Base-by-base conservation (phyloP, 768 basidiomycete genomes). In the Gloeophyllum trabeum region DNA sequence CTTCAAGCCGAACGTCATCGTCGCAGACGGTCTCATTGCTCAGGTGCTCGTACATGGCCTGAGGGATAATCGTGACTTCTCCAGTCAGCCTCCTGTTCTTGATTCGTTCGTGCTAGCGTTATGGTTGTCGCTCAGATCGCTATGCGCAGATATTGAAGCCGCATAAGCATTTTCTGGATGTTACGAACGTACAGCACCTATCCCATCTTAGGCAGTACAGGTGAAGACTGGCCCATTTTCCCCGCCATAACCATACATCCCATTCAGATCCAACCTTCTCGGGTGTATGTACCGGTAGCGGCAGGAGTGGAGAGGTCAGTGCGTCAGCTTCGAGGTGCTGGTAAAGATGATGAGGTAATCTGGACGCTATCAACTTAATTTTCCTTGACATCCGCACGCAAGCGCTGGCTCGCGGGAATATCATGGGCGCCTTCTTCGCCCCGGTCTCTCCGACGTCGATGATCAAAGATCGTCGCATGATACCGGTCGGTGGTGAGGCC, bases 301-400 rank as follows among this genome's bases (percentile, higher is more conserved):
- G 80, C 80, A 13, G 73, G 70, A 4, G 71, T 71, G 3, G 79
- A 82, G 53, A 54, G 71, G 6, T 47, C 78, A n/a, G n/a, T 59
- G 66, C 14, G 79, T 81, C 54, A 61, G 65, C 34, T 69, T 72
- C 28, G 49, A 55, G 24, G 67, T 64, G 1, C 54, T 79, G 46
- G 57, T 58, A 25, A 59, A 67, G 25, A 65, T 61, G 52, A 76
- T 81, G 74, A 24, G 19, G 4, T 20, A 18, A n/a, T n/a, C n/a
- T n/a, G n/a, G n/a, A n/a, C n/a, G n/a, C n/a, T n/a, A n/a, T n/a
- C n/a, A n/a, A n/a, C n/a, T n/a, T n/a, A n/a, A n/a, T n/a, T n/a
- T n/a, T n/a, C n/a, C n/a, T n/a, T n/a, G n/a, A n/a, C n/a, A n/a
- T n/a, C n/a, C n/a, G n/a, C n/a, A n/a, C n/a, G n/a, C n/a, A n/a